Base-by-base conservation (phyloP, 139 green algal species). In the Zygnema circumcarinatum region DNA sequence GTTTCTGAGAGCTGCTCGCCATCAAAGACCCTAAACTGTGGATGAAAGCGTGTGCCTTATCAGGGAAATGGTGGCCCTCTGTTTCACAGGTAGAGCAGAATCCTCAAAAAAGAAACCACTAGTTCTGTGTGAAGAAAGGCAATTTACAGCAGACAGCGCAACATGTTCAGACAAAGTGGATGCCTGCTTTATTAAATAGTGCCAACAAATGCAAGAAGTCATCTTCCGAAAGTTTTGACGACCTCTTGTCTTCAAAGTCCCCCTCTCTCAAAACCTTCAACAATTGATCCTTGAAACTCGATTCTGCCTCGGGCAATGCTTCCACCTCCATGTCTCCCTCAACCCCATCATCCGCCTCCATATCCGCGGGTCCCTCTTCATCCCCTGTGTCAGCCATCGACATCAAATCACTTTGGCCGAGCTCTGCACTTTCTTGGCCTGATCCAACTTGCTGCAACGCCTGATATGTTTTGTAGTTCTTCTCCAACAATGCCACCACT, bases 171-270 rank as follows among this genome's bases (percentile, higher is more conserved):
- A 91, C 92, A 92, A 99, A 99, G 87, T 99, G 97, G 33, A 99
- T 96, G 72, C 94, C 96, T 0, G 88, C 92, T 2, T 85, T 75
- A 83, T 99, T 99, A 92, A 99, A 99, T 1, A 90, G 88, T 0
- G 95, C 95, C 76, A 99, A 91, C 75, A 99, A 87, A 1, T 54
- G 52, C 74, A 99, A 86, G 83, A 99, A 98, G 39, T 99, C 95
- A 67, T 99, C 97, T 87, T 99, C 95, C 2, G 76, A 92, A 94
- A 99, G 94, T 89, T 99, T 99, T 42, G 94, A 92, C 31, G 94
- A 92, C 11, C 96, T 92, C 89, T 92, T 95, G 32, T 96, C 92
- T 3, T 93, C 92, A 89, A 95, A 97, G 3, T 92, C 94, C 1
- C 87, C 87, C 1, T 85, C 85, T 40, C 87, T 72, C 84, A 98